Evolutionary conservation across 1,139 yeast species (phyloP), one percentile per base, ranked within the genome.

Genomic region (Taphrina flavorubra): DNA sequence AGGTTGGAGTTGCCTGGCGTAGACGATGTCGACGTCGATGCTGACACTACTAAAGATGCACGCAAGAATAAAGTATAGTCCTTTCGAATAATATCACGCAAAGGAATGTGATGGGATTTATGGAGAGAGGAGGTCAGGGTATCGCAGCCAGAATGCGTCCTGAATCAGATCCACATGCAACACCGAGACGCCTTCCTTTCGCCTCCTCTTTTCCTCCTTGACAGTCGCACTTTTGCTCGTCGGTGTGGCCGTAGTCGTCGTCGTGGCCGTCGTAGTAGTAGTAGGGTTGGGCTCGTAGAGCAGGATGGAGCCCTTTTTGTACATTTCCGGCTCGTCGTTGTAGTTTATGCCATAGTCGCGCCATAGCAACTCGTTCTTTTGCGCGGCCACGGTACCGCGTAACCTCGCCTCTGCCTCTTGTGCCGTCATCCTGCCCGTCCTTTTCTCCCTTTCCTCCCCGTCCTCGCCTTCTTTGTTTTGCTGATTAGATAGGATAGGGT

Each of bases 251-350:
- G 31, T 25, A 25, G 31, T 25, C 2, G 31, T 25, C 31, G 31
- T 25, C n/a, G n/a, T n/a, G n/a, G n/a, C n/a, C n/a, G 31, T 25
- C 31, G 31, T 25, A 25, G 31, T 25, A 25, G 31, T 25, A 25
- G 31, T 2, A 25, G 4, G 16, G 46, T 11, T 5, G 62, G 62
- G 40, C 56, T 56, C 46, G 18, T 46, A 39, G 44, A 42, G 18
- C 18, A 89, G 79, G 16, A 89, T 79, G 0, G 97, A 88, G 0
- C 99, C 99, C 79, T 92, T 94, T 74, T 88, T 89, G 78, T 80
- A 94, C 71, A 92, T 87, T 69, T 89, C 97, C 0, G 88, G 89
- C 78, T 94, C 98, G 72, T 90, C 86, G 76, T 94, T 94, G 78
- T 94, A 94, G 76, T 94, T 94, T 58, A 94, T 86, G 0, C 89